Conservation (phyloP, 148 eudicot species). For the Chenopodium formosanum region DNA sequence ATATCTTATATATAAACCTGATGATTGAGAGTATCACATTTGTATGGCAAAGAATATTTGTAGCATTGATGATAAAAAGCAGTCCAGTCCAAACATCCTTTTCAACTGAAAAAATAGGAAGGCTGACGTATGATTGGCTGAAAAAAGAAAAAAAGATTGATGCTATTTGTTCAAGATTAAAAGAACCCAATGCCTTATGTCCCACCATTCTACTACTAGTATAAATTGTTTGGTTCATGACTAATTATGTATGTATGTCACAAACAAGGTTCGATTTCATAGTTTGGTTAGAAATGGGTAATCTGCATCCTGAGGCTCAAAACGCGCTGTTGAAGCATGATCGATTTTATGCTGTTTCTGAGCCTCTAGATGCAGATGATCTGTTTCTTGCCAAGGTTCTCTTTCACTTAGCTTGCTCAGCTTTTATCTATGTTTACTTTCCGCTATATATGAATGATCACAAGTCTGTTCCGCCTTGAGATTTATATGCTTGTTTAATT, state of each 20-base stretch:
- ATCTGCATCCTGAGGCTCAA: conserved; percentile 4
- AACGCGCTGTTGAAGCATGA: background rate
- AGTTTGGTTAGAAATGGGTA: background rate
- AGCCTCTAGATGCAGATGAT: conserved; percentile 2
- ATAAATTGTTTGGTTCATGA: background rate
- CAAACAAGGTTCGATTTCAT: background rate
- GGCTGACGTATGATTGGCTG: background rate
- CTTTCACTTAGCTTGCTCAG: background rate
- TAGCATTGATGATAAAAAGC: background rate
- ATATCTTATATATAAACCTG: too few relatives aligned
- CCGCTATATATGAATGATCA: background rate
- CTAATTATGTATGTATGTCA: background rate
- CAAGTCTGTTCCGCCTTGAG: background rate
- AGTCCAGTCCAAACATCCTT: background rate
- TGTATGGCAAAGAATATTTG: background rate
- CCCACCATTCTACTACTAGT: background rate
- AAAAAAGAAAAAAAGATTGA: background rate
- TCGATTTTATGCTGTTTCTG: background rate
- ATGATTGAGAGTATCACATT: too few relatives aligned
- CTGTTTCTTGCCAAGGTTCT: background rate
- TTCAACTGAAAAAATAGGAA: background rate
- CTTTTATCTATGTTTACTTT: too few relatives aligned
- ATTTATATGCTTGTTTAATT: too few relatives aligned
- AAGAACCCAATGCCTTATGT: background rate
- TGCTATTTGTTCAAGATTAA: background rate